Conservation (phyloP, 2,329 filamentous ascomycete genomes). For the Drechmeria coniospora region DNA sequence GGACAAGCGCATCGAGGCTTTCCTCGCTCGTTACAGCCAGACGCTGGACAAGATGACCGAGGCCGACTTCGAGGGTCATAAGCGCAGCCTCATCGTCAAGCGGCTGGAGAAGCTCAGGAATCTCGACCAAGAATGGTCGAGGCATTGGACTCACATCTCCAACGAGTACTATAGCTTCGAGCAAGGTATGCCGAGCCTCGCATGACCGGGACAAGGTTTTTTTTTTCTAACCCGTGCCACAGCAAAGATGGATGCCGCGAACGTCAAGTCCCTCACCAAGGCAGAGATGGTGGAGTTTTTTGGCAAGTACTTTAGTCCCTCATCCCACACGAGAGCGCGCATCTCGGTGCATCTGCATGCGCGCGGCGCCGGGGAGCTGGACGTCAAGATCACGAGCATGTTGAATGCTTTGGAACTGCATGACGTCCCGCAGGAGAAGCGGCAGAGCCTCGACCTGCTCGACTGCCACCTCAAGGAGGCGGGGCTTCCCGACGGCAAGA, state of each 20-base stretch:
- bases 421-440: constrained; percentile 24
- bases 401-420: constrained; percentile 20
- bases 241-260: constrained; percentile 63
- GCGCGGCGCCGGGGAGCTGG: constrained; percentile 37
- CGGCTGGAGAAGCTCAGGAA: constrained; percentile 87
- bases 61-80: constrained; percentile 77
- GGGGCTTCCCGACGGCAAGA: constrained; percentile 32
- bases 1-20: constrained; percentile 74
- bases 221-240: constrained; percentile 1
- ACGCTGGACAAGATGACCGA: constrained; percentile 63
- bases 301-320: constrained; percentile 56
- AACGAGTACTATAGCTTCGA: constrained; percentile 84
- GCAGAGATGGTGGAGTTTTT: constrained; percentile 69
- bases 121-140: constrained; percentile 64
- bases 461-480: constrained; percentile 31
- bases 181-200: constrained; percentile 41
- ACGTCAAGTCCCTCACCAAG: constrained; percentile 63
- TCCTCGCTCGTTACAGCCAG: constrained; percentile 53
- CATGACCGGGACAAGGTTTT: neutral
- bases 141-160: constrained; percentile 74
- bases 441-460: constrained; percentile 33
- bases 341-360: constrained; percentile 71
- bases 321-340: constrained; percentile 62
- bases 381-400: constrained; percentile 27
- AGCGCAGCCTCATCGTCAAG: constrained; percentile 76